Base-by-base conservation (phyloP, 352 stramenopile species). In the Phytophthora chlamydospora region DNA sequence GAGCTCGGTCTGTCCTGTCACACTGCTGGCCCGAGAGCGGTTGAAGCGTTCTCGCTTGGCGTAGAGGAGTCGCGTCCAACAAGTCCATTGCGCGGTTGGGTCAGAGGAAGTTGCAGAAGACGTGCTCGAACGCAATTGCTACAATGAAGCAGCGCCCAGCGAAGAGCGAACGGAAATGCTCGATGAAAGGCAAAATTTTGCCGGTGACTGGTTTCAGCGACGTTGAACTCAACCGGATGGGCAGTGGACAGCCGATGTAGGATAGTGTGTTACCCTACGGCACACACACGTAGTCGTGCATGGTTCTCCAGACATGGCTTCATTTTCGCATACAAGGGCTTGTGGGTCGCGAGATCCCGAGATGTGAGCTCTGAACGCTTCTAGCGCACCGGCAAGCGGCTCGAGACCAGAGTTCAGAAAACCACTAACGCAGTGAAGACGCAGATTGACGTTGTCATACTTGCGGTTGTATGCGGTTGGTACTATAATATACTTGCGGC, bases 101-200 rank as follows among this genome's bases (percentile, higher is more conserved):
- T 24, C 6, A 43, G 42, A 11, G 19, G 17, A 45, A 19, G 21
- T 4, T 27, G 0, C 12, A 12, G 33, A 32, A 16, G 13, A 13
- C 33, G 24, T 16, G 41, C 33, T 48, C 21, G 48, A 50, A 31
- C 14, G 34, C 13, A 35, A 63, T 58, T 45, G 38, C 46, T 21
- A 27, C 46, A 63, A 39, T 45, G 19, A 14, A 44, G 36, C 32
- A 45, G 14, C 11, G 16, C 44, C 17, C 5, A 51, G 38, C 33
- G 3, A 5, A 35, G 11, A 13, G 32, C 46, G 53, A 24, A 24
- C n/a, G 47, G 56, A 64, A 41, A 48, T 62, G 34, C 54, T 12
- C 35, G 19, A 62, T 55, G n/a, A 33, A 17, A 48, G n/a, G 17
- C 53, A 62, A n/a, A 62, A 41, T 54, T 54, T 62, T 39, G 54